These are phyloP conservation scores for Hypoxylon perforatum DNA, from an alignment of 495 filamentous ascomycete genomes.

Conservation along the genomic window DNA sequence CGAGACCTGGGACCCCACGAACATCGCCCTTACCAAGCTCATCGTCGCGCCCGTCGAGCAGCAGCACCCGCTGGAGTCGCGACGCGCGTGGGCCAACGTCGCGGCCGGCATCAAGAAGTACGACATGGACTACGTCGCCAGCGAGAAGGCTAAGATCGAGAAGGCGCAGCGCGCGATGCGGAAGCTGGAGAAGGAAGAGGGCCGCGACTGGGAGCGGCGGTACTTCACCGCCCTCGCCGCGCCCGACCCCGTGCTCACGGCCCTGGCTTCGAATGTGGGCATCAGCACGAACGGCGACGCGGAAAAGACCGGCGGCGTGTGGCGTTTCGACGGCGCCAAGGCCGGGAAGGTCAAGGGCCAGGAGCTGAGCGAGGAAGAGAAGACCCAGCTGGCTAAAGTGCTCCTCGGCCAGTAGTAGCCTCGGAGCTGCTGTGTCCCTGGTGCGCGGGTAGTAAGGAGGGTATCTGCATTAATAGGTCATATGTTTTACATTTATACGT, in stretches of 20 bases:
- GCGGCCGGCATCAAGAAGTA: constrained; percentile 79
- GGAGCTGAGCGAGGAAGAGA: constrained; percentile 53
- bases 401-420: constrained; percentile 58
- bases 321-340: constrained; percentile 81
- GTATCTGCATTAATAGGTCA: constrained; percentile 11
- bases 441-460: not conserved
- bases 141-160: constrained; percentile 90
- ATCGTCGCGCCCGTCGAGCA: constrained; percentile 77
- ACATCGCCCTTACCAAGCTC: constrained; percentile 72
- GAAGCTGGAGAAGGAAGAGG: constrained; percentile 80
- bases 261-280: constrained; percentile 67
- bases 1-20: constrained; percentile 74
- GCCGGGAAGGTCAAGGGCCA: constrained; percentile 59
- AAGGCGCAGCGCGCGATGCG: constrained; percentile 88
- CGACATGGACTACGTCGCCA: constrained; percentile 82
- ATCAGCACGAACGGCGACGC: constrained; percentile 68
- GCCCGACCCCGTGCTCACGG: constrained; percentile 66
- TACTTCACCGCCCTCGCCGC: constrained; percentile 76
- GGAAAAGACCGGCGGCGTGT: constrained; percentile 88
- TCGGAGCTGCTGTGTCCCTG: not conserved
- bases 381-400: constrained; percentile 49
- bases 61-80: constrained; percentile 88
- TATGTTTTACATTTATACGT: constrained; percentile 12
- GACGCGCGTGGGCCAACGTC: constrained; percentile 89
- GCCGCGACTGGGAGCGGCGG: constrained; percentile 81